Evolutionary conservation across 257 asterid genomes (phyloP).

Genomic region (Jacaranda mimosifolia): DNA sequence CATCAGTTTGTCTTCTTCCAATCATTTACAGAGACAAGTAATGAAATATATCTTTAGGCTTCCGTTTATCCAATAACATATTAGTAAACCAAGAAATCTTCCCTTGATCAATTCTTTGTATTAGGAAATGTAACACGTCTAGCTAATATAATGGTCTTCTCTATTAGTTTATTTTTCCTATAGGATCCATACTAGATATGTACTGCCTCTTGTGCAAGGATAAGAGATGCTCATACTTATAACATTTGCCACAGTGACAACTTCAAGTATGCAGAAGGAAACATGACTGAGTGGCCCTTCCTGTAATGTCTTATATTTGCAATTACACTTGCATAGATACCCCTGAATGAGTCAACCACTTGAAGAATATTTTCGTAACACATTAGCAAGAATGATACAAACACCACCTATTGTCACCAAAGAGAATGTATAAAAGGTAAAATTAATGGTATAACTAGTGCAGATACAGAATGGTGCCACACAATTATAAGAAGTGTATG

Average conservation of each 20-base stretch:
- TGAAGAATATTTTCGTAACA: neutral
- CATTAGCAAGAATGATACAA: neutral
- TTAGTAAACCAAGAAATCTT: neutral
- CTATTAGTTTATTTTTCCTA: neutral
- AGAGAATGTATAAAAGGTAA: constrained; percentile 13
- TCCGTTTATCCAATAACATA: too few species aligned
- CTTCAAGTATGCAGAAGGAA: too few species aligned
- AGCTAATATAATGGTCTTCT: neutral
- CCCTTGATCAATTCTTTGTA: neutral
- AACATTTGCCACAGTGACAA: too few species aligned
- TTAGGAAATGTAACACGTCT: neutral
- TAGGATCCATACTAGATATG: neutral
- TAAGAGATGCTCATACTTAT: neutral
- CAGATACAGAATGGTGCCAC: constrained; percentile 19
- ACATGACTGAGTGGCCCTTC: too few species aligned
- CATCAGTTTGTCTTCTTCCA: neutral
- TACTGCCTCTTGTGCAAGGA: neutral
- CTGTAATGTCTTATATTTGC: too few species aligned
- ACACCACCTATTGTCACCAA: neutral
- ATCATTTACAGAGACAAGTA: too few species aligned
- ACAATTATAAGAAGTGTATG: constrained; percentile 4
- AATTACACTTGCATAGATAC: too few species aligned
- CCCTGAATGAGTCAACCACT: neutral
- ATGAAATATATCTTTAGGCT: too few species aligned
- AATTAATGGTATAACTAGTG: neutral